Base-by-base conservation (phyloP, 164 flowering plant genomes). In the Tetracentron sinense region DNA sequence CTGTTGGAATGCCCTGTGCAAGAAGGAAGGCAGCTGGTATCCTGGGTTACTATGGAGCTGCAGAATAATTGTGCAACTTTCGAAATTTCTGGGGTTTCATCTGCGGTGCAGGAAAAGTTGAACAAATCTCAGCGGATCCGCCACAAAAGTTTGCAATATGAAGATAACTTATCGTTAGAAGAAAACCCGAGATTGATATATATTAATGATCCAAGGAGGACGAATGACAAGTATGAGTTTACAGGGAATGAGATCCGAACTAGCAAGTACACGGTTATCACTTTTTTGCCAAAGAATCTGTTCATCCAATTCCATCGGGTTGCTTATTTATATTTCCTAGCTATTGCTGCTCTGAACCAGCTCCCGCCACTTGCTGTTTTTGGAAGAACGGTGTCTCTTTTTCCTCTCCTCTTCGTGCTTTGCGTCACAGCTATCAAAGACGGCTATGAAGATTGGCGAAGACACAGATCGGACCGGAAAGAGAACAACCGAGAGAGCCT, bases 311-410 rank as follows among this genome's bases (percentile, higher is more conserved):
- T 89, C 60, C 97, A 89, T 63, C 75, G 97, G 51, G 88, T 91
- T 62, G 97, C 97, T 57, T 91, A 91, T 68, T 68, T 91, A 57
- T 91, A 91, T 76, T 91, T 91, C 62, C 75, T 91, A 21, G 96
- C 85, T 23, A 91, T 91, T 70, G 97, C 96, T 74, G 93, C 82
- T 64, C 85, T 91, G 67, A 91, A 91, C 60, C 97, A 91, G 83
- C 94, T 91, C 63, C 97, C 97, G 6, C 96, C 96, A 22, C 96
- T 91, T 69, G 97, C 97, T 6, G 97, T 91, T 29, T 91, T 91
- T 77, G 97, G 97, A 51, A 84, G 97, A 78, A 88, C 96, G 0
- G 97, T 82, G 26, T 91, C 97, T 26, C 96, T 91, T 65, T 85
- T 91, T 56, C 97, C 97, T 21, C 92, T 91, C 31, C 81, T 89